phyloP scores from a whole-genome alignment of 1,284 basidiomycete species.

The Sporisorium sorghi region DNA sequence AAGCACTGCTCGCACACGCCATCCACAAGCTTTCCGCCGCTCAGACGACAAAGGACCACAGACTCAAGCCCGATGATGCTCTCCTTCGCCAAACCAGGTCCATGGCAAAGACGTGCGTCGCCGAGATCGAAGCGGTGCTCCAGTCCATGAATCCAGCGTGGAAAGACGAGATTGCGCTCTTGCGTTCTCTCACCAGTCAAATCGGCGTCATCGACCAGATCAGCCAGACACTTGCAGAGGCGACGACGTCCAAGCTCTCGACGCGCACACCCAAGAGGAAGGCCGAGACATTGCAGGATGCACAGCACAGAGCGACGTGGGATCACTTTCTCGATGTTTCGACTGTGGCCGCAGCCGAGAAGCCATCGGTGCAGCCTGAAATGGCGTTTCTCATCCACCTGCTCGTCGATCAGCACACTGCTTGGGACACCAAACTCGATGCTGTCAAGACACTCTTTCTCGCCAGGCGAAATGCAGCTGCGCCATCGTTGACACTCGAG shows the following conservation, averaged over 20 bases:
- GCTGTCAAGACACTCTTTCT: slow-evolving; percentile 46
- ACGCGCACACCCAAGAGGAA: slow-evolving; percentile 11
- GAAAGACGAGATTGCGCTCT: slow-evolving; percentile 48
- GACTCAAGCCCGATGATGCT: slow-evolving; percentile 9
- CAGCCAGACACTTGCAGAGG: slow-evolving; percentile 16
- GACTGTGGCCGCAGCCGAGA: slow-evolving; percentile 12
- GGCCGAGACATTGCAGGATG: slow-evolving; percentile 31
- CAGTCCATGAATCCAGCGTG: slow-evolving; percentile 47
- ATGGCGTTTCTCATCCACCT: slow-evolving; percentile 37
- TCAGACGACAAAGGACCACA: slow-evolving; percentile 22
- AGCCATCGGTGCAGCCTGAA: slow-evolving; percentile 37
- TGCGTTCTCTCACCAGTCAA: slow-evolving; percentile 39
- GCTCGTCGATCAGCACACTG: slow-evolving; percentile 29
- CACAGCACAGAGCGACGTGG: slow-evolving; percentile 39
- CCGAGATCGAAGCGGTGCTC: slow-evolving; percentile 30
- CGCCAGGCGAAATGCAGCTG: slow-evolving; percentile 28
- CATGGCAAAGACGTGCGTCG: slow-evolving; percentile 11
- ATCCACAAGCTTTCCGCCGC: slow-evolving; percentile 18
- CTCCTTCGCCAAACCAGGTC: slow-evolving; percentile 11
- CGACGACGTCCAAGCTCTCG: slow-evolving; percentile 5
- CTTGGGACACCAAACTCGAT: slow-evolving; percentile 41
- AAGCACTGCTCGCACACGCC: slow-evolving; percentile 28
- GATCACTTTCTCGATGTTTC: slow-evolving; percentile 40
- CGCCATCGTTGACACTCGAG: slow-evolving; percentile 42
- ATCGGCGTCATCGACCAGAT: slow-evolving; percentile 41